Evolutionary conservation across 331 rosid species (phyloP), one percentile per base, ranked within the genome.

Genomic region (Malus hybrid): DNA sequence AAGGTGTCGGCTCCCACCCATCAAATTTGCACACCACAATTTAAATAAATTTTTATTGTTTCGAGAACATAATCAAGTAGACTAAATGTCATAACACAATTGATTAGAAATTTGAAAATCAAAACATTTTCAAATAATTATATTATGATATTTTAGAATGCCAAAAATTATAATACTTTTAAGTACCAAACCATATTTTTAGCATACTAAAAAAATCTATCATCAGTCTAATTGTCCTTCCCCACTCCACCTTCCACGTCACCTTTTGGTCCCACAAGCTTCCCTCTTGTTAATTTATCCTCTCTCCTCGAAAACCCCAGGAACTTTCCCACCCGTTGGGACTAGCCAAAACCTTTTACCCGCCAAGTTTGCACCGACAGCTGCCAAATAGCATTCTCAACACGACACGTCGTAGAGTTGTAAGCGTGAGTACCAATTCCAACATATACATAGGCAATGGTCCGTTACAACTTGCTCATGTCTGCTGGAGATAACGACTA

Each of bases 221-320:
- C 1, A 10, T 42, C 5, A 42, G 1, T 10, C 48, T 42, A 1
- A 10, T 10, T 66, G 42, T n/a, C 70, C 29, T 15, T 20, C 11
- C 28, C 67, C 80, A 10, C 20, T 52, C 4, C 57, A 52, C 57
- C 57, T 7, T 59, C 77, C 89, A 81, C 81, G 81, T 65, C 83
- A 60, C 24, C 71, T 4, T 76, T 29, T 63, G 42, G 67, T 63
- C 10, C 52, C 32, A 34, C 12, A 22, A 1, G 9, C 67, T 4
- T 16, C 20, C 57, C 19, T 16, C 56, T 7, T 11, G 81, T 71
- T 46, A 60, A 12, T 71, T 70, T 57, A 65, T 56, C 54, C 46
- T 33, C 69, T 69, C 80, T 65, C 61, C 80, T 77, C 74, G 56
- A 28, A 60, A 34, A 24, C 69, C 72, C 20, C 46, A 10, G 24